Base-by-base conservation (phyloP, 257 asterid genomes). In the Solanum gracilifrons region DNA sequence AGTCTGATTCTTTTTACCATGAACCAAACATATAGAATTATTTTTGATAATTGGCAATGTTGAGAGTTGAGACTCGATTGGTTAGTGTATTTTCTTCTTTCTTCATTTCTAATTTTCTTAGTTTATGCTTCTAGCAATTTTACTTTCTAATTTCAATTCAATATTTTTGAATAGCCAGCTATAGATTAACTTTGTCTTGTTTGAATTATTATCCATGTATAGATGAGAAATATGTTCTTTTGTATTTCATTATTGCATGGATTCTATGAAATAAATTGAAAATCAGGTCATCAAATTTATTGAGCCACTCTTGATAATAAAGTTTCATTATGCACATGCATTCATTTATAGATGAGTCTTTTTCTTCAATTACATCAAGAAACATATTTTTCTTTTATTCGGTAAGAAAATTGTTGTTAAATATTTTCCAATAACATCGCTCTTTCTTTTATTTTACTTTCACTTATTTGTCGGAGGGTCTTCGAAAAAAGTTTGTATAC, bases 391-490 rank as follows among this genome's bases (percentile, higher is more conserved):
- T 55, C 0, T 20, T 55, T 20, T 20, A 18, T 55, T 55, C 11
- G 4, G 0, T 18, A 55, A 55, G 1, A 58, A 58, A 7, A 58
- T 58, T 58, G 2, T 58, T 58, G 66, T 20, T 58, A 58, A 58
- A 7, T 58, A 7, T 58, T 58, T 20, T 55, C 10, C 27, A 20
- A 58, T 58, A 58, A 0, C 12, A 58, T 58, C 0, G 25, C 66
- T 20, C 5, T 58, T 58, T 58, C 66, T 58, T 58, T 58, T 58
- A 58, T 58, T 58, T 58, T 1, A 58, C 25, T 58, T 7, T 20
- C 27, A 20, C 12, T 7, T 58, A 20, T 0, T 20, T 0, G 0
- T 20, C 0, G 5, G 0, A 20, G 12, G 12, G 2, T 21, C 0
- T 58, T 58, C 1, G 2, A 7, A 58, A 58, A 58, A 58, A 20